Evolutionary conservation across 2,329 filamentous ascomycete genomes (phyloP).

Genomic region (Dothistroma septosporum): DNA sequence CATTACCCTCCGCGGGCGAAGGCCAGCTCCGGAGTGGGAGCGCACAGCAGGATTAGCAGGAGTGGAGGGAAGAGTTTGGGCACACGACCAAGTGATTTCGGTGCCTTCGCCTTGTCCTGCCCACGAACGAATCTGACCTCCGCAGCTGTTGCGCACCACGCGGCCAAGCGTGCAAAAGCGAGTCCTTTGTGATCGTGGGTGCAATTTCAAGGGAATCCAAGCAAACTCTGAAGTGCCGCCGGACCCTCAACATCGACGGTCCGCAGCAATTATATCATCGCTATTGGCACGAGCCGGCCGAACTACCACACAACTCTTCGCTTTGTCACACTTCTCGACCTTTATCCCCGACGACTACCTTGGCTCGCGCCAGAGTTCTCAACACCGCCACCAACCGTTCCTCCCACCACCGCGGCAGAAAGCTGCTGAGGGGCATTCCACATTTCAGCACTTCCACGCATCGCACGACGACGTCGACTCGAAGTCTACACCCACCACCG

Average conservation of each 20-base stretch:
- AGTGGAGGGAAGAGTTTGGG: background rate
- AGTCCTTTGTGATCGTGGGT: background rate
- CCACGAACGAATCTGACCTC: background rate
- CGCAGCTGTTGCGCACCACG: background rate
- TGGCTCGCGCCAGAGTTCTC: background rate
- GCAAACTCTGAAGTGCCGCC: background rate
- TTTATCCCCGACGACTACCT: background rate
- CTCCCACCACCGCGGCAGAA: background rate
- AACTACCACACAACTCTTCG: background rate
- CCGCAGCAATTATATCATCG: conserved; percentile 1
- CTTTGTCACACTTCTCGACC: background rate
- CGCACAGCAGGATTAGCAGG: background rate
- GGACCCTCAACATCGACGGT: background rate
- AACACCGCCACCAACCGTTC: background rate
- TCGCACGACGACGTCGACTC: background rate
- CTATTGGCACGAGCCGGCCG: background rate
- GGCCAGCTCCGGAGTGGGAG: background rate
- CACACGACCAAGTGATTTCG: background rate
- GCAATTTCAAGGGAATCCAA: background rate
- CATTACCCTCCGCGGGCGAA: background rate
- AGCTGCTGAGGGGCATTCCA: background rate
- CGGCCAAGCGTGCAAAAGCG: background rate
- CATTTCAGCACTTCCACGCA: background rate
- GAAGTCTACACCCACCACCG: background rate
- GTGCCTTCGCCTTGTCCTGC: background rate